These are phyloP conservation scores for Tricholoma sp. DNA, from an alignment of 768 basidiomycete species.

Conservation along the genomic window DNA sequence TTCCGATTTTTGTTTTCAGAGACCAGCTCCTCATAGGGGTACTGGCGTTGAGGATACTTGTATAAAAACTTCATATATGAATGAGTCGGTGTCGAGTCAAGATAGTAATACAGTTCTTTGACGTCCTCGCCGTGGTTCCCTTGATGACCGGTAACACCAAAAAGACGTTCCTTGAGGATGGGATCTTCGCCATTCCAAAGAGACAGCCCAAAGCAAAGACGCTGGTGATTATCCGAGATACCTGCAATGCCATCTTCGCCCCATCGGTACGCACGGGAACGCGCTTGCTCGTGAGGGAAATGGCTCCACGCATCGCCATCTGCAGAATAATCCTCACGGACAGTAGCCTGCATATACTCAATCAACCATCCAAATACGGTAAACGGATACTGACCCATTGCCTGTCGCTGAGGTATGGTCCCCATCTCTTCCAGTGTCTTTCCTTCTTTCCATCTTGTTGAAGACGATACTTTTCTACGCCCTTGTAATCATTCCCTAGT, in stretches of 20 bases:
- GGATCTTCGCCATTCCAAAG: constrained; percentile 95
- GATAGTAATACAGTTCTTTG: constrained; percentile 98
- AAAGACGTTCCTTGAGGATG: constrained; percentile 95
- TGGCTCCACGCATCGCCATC: constrained; percentile 96
- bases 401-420: constrained; percentile 93
- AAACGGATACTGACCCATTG: constrained; percentile 77
- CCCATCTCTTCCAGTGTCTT: constrained; percentile 98
- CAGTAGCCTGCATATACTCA: constrained; percentile 68
- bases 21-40: constrained; percentile 92
- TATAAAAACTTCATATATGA: constrained; percentile 99
- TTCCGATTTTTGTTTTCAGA: constrained; percentile 76
- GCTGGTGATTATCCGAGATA: constrained; percentile 95
- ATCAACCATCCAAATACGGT: constrained; percentile 2
- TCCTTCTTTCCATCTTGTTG: constrained; percentile 75
- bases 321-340: constrained; percentile 96
- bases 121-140: constrained; percentile 99
- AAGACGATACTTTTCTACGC: constrained; percentile 82
- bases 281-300: constrained; percentile 90
- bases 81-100: constrained; percentile 97
- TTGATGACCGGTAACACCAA: constrained; percentile 94
- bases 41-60: constrained; percentile 93
- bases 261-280: constrained; percentile 96
- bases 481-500: constrained; percentile 70
- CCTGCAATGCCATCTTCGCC: constrained; percentile 98
- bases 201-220: constrained; percentile 84